Evolutionary conservation across 148 eudicot species (phyloP).

Genomic region (Heliamphora exappendiculata): DNA sequence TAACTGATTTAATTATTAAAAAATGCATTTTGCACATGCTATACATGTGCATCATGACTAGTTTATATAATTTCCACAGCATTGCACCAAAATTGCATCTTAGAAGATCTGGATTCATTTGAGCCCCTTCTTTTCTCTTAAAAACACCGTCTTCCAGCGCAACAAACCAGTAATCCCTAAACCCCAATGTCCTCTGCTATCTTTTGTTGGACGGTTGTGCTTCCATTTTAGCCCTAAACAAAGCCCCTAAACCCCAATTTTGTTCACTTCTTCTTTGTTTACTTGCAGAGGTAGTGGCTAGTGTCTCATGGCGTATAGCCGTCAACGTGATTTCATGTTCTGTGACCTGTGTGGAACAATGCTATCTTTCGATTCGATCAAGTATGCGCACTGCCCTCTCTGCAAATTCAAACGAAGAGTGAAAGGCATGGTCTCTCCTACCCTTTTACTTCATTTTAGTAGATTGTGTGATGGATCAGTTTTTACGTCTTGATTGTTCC

Average conservation of each 20-base stretch:
- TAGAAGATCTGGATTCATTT: no score
- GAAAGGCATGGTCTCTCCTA: constrained; percentile 11
- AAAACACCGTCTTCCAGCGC: no score
- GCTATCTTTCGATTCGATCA: constrained; percentile 17
- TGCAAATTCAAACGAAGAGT: constrained; percentile 18
- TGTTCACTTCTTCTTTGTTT: neutral
- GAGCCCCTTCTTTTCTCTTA: no score
- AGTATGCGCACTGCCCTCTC: constrained; percentile 27
- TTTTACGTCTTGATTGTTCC: neutral
- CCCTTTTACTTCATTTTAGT: neutral
- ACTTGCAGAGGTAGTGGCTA: neutral
- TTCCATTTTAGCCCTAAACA: no score
- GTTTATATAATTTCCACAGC: no score
- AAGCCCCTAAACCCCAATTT: no score
- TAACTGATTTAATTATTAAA: no score
- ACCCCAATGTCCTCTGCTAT: neutral
- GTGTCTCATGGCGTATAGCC: constrained; percentile 11
- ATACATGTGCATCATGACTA: no score
- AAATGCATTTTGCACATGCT: no score
- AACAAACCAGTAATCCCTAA: no score
- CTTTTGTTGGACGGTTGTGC: no score
- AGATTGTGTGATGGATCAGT: neutral
- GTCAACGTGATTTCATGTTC: constrained; percentile 29
- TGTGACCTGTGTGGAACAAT: constrained; percentile 27
- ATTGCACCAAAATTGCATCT: no score